A percentile compares a stretch with the other conserved stretches of the same genome.
These are phyloP conservation scores for Sesbania bispinosa DNA, from an alignment of 306 rosid genomes.

Conservation along the genomic window DNA sequence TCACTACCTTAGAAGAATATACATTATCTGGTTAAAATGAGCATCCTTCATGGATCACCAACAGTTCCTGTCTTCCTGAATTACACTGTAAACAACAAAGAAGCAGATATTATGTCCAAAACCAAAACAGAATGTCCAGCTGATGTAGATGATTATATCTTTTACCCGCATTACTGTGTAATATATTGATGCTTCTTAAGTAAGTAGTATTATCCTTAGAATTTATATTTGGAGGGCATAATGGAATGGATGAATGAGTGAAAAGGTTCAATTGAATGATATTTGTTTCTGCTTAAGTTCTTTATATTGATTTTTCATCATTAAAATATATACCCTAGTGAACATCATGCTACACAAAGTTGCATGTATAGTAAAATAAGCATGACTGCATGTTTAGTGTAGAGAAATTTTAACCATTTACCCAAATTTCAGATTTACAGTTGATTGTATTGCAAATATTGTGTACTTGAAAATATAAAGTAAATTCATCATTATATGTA, in stretches of 20 bases:
- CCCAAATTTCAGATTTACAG: neutral
- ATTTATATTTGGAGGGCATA: slow-evolving; percentile 1
- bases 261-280: neutral
- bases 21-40: neutral
- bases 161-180: slow-evolving; percentile 3
- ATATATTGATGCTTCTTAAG: slow-evolving; percentile 14
- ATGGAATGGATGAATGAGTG: neutral
- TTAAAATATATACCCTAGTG: neutral
- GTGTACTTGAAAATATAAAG: neutral
- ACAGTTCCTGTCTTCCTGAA: neutral
- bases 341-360: neutral
- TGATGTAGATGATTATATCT: slow-evolving; percentile 6
- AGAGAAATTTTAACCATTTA: neutral
- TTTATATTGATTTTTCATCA: slow-evolving; percentile 1
- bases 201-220: neutral
- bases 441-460: neutral
- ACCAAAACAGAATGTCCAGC: neutral
- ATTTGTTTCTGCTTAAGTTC: neutral
- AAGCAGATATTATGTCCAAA: slow-evolving; percentile 12
- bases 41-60: neutral
- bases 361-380: neutral
- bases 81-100: slow-evolving; percentile 6
- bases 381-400: neutral
- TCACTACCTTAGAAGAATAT: slow-evolving; percentile 20
- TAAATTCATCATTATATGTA: neutral